These are phyloP conservation scores for Funneliformis geosporum DNA, from an alignment of 192 early-diverging fungal species.

Conservation along the genomic window DNA sequence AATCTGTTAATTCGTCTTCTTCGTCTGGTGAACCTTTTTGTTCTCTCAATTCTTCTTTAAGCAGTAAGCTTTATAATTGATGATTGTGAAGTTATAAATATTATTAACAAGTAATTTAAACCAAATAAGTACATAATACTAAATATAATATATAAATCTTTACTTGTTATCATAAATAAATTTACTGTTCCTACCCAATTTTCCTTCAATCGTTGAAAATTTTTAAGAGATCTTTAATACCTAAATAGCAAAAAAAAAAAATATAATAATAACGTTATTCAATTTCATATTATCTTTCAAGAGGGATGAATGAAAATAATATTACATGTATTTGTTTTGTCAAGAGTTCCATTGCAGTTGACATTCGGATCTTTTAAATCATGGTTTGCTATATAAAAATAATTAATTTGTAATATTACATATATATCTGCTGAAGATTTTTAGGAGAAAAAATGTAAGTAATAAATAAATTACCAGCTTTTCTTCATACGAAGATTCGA, in stretches of 20 bases:
- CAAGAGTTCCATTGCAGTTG: constrained; percentile 57
- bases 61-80: constrained; percentile 59
- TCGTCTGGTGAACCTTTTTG: constrained; percentile 53
- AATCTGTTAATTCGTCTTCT: constrained; percentile 65
- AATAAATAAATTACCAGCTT: constrained; percentile 50
- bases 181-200: constrained; percentile 76
- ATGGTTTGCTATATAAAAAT: constrained; percentile 31
- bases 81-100: no score
- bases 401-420: background rate
- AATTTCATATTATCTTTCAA: background rate
- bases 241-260: constrained; percentile 37
- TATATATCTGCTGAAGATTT: no score
- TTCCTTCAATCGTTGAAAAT: constrained; percentile 66
- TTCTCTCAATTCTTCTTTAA: constrained; percentile 75
- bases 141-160: background rate
- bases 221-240: constrained; percentile 79
- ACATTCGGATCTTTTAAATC: constrained; percentile 63
- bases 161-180: constrained; percentile 77
- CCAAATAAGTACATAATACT: no score
- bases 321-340: constrained; percentile 70
- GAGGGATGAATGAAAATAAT: no score
- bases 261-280: background rate
- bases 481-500: constrained; percentile 72
- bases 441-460: background rate
- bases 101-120: no score